Evolutionary conservation across 2,329 filamentous ascomycete genomes (phyloP).

Genomic region (Trichoderma citrinoviride): DNA sequence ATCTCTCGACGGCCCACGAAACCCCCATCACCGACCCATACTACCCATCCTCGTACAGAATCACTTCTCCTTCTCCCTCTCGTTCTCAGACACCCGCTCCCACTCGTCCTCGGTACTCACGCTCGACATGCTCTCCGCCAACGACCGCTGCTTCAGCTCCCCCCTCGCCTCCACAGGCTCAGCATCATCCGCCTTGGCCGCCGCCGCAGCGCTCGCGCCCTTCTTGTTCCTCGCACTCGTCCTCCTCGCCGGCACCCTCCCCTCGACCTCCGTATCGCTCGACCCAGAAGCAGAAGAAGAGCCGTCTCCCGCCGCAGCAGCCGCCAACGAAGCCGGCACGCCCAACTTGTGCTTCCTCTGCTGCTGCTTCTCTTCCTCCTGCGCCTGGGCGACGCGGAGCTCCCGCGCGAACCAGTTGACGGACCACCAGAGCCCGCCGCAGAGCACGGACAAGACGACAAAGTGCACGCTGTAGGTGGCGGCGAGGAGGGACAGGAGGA

Average conservation of each 20-base stretch:
- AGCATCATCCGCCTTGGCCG: constrained; percentile 40
- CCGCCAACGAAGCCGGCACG: constrained; percentile 21
- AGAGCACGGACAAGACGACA: constrained; percentile 73
- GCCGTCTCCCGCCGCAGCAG: constrained; percentile 17
- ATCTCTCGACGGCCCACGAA: neutral
- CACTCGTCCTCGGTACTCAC: constrained; percentile 91
- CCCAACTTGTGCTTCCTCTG: constrained; percentile 36
- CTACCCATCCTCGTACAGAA: too few species aligned
- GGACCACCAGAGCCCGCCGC: constrained; percentile 80
- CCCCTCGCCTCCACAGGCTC: constrained; percentile 43
- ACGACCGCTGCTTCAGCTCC: constrained; percentile 48
- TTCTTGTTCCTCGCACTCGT: constrained; percentile 24
- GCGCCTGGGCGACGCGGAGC: constrained; percentile 46
- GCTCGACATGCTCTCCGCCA: constrained; percentile 51
- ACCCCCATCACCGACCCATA: too few species aligned
- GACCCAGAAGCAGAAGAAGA: constrained; percentile 38
- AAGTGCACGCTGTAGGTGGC: constrained; percentile 90
- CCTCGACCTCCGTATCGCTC: constrained; percentile 48
- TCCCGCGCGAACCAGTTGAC: constrained; percentile 96
- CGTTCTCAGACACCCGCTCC: constrained; percentile 79
- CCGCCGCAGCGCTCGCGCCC: constrained; percentile 21
- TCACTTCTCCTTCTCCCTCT: constrained; percentile 36
- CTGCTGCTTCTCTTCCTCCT: constrained; percentile 44
- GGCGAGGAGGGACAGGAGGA: constrained; percentile 72
- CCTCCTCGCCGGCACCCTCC: constrained; percentile 27